phyloP scores from a whole-genome alignment of 306 rosid genomes.

The Astragalus membranaceus region DNA sequence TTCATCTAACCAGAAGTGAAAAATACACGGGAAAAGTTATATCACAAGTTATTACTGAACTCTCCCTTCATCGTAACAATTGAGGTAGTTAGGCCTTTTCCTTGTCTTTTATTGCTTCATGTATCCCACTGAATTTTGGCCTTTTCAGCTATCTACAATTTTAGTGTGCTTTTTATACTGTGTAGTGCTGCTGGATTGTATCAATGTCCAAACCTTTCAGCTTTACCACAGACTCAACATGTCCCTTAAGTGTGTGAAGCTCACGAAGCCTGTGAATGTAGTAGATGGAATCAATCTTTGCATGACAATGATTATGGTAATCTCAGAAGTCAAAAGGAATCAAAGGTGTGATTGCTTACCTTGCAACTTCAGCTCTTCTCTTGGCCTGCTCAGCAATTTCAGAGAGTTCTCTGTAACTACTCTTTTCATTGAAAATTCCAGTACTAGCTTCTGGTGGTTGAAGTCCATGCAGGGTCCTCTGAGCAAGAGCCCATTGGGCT shows the following conservation, averaged over 20 bases:
- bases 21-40: conserved; percentile 22
- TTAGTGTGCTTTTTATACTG: conserved; percentile 49
- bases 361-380: conserved; percentile 97
- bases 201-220: conserved; percentile 93
- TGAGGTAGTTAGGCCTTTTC: conserved; percentile 30
- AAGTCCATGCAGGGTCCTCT: conserved; percentile 93
- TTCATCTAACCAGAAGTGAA: conserved; percentile 25
- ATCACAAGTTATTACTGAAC: neutral
- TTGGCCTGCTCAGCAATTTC: conserved; percentile 99
- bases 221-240: conserved; percentile 96
- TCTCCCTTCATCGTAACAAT: conserved; percentile 24
- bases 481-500: conserved; percentile 99
- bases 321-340: neutral
- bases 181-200: conserved; percentile 92
- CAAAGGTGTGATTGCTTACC: conserved; percentile 37
- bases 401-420: conserved; percentile 84
- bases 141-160: conserved; percentile 21
- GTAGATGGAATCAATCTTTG: neutral
- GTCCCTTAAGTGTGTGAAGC: conserved; percentile 92
- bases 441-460: conserved; percentile 68
- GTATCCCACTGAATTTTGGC: conserved; percentile 11
- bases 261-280: conserved; percentile 69
- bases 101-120: conserved; percentile 14
- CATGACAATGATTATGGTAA: neutral
- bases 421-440: conserved; percentile 62